Base-by-base conservation (phyloP, 179 eudicot species). In the Patellifolia procumbens region DNA sequence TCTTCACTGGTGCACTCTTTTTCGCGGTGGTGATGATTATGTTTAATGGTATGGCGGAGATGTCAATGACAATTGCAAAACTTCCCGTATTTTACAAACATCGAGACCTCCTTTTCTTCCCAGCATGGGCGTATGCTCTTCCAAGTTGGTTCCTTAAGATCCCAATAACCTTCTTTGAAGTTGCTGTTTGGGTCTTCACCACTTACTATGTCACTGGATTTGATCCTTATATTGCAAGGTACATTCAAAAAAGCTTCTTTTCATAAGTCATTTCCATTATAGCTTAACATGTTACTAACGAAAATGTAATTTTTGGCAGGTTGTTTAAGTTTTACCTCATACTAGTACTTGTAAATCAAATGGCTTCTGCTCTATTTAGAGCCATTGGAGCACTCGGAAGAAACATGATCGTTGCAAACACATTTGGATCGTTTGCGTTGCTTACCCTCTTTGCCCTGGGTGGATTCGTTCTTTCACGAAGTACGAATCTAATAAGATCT, bases 51-150 rank as follows among this genome's bases (percentile, higher is more conserved):
- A 68, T 83, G 74, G 74, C 88, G 0, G 95, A 90, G 81, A 70
- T 87, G 31, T 75, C 88, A 22, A 78, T 89, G 92, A 83, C 87
- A 6, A 83, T 90, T 68, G 70, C 78, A 8, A 89, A 89, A 74
- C 95, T 90, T 65, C 93, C 96, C 0, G 90, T 86, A 31, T 91
- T 89, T 76, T 91, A 85, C 70, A 91, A 91, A 81, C 93, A 91
- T 20, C 62, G 93, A 8, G 92, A 88, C 70, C 84, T 85, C 69
- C 86, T 85, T n/a, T 91, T 91, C 78, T 91, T 85, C n/a, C 93
- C 93, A 0, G 68, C 88, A 5, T 91, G 93, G 93, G 86, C 88
- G 1, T 91, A 89, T 70, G 82, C 86, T n/a, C 79, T 91, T 55
- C 91, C 93, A 5, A 60, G 74, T 19, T 89, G 93, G 91, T 17